A percentile compares a stretch with the other conserved stretches of the same genome.
phyloP scores from a whole-genome alignment of 768 basidiomycete genomes.

The Mycena capillaripes region DNA sequence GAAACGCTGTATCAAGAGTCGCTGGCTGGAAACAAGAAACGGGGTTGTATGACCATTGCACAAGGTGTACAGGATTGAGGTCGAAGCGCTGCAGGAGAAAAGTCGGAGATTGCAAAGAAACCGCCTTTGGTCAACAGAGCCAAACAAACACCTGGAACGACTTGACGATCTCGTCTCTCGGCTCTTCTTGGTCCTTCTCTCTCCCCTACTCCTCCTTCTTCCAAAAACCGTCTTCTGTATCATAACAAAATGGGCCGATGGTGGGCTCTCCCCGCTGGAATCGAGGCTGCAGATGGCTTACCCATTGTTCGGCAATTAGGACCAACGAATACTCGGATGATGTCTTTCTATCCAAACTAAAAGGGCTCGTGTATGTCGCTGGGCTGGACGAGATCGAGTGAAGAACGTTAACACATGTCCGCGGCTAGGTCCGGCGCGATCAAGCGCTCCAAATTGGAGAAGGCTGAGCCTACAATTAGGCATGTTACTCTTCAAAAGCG shows the following conservation, averaged over 20 bases:
- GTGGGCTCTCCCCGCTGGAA: conserved; percentile 50
- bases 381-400: background rate
- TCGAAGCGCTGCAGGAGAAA: too few relatives aligned
- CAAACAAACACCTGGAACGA: background rate
- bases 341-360: conserved; percentile 81
- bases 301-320: conserved; percentile 57
- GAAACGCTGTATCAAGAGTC: background rate
- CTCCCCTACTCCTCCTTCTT: background rate
- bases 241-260: conserved; percentile 75
- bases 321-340: conserved; percentile 80
- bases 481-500: conserved; percentile 54
- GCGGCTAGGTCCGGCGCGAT: conserved; percentile 76
- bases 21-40: background rate
- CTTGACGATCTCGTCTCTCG: background rate
- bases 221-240: background rate
- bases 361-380: conserved; percentile 77
- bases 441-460: conserved; percentile 76
- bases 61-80: background rate
- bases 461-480: conserved; percentile 72
- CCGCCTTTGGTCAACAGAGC: background rate
- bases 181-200: background rate
- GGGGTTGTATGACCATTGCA: background rate
- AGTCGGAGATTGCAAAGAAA: background rate
- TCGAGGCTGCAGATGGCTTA: conserved; percentile 3
- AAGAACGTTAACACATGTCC: conserved; percentile 22